These are phyloP conservation scores for Xylariomycetidae sp. DNA, from an alignment of 2,329 filamentous ascomycete species.

Conservation along the genomic window DNA sequence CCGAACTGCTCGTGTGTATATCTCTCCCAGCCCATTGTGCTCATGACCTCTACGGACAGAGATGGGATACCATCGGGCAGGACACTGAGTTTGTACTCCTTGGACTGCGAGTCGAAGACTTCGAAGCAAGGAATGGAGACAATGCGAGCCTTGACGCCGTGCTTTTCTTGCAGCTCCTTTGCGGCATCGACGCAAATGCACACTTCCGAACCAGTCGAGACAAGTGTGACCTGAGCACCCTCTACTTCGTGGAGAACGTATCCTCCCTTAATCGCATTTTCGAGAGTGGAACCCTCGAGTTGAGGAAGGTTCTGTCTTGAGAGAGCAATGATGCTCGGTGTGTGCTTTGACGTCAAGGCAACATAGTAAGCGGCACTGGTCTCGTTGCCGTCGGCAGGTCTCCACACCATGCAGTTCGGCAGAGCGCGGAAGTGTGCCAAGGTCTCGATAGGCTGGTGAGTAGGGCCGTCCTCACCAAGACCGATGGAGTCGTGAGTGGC, in stretches of 20 bases:
- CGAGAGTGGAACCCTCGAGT: conserved; percentile 88
- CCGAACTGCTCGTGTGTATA: conserved; percentile 99
- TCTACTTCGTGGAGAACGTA: conserved; percentile 85
- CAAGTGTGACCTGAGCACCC: conserved; percentile 80
- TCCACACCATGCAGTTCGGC: conserved; percentile 99
- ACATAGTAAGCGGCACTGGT: conserved; percentile 96
- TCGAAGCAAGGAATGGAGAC: conserved; percentile 97
- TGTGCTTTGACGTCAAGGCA: conserved; percentile 82
- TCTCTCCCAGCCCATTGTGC: conserved; percentile 96
- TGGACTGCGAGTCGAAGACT: conserved; percentile 88
- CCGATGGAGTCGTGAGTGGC: conserved; percentile 99
- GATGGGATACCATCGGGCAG: conserved; percentile 92
- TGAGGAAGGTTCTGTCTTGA: conserved; percentile 98
- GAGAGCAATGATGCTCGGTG: conserved; percentile 87
- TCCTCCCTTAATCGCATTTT: conserved; percentile 88
- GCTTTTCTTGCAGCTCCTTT: conserved; percentile 85
- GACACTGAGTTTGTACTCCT: conserved; percentile 91
- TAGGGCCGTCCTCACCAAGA: conserved; percentile 97
- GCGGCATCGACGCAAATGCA: conserved; percentile 87
- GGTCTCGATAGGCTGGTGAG: conserved; percentile 98
- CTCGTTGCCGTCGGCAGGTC: conserved; percentile 97
- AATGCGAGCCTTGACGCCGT: conserved; percentile 81
- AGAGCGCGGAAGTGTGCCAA: conserved; percentile 97
- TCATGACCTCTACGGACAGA: conserved; percentile 93
- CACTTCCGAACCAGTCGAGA: conserved; percentile 95